A percentile compares a stretch with the other conserved stretches of the same genome.
phyloP scores from a whole-genome alignment of 2,329 filamentous ascomycete species.

The Cytospora chrysosperma region DNA sequence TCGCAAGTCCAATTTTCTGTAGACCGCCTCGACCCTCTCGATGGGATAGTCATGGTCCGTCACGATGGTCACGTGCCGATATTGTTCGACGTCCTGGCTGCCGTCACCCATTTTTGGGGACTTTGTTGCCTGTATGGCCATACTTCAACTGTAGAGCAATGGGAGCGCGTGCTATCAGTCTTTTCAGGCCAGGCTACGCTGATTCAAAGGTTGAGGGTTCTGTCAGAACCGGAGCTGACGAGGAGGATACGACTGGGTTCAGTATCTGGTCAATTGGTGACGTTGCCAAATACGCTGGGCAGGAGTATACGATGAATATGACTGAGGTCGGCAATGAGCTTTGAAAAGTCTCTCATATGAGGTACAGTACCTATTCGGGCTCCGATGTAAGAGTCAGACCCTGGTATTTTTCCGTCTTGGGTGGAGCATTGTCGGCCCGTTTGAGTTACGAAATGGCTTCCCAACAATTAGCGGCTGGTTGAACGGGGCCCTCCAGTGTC shows the following conservation, averaged over 20 bases:
- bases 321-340: too few relatives aligned
- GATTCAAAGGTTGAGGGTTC: background rate
- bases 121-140: constrained; percentile 39
- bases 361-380: background rate
- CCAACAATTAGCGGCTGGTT: background rate
- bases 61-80: constrained; percentile 8
- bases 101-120: constrained; percentile 33
- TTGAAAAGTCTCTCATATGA: too few relatives aligned
- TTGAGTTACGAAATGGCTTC: background rate
- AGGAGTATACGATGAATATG: too few relatives aligned
- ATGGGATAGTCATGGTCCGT: constrained; percentile 44
- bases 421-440: background rate
- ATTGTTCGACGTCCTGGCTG: constrained; percentile 7
- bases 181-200: constrained; percentile 34
- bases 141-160: constrained; percentile 52
- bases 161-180: constrained; percentile 51
- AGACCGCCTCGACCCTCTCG: constrained; percentile 54
- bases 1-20: constrained; percentile 56
- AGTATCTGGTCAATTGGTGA: background rate
- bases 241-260: background rate
- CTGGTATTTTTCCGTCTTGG: background rate
- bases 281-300: background rate
- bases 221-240: background rate
- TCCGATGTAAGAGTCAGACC: background rate
- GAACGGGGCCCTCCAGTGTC: background rate